Evolutionary conservation across 495 filamentous ascomycete genomes (phyloP).

Genomic region (Neurospora africana): DNA sequence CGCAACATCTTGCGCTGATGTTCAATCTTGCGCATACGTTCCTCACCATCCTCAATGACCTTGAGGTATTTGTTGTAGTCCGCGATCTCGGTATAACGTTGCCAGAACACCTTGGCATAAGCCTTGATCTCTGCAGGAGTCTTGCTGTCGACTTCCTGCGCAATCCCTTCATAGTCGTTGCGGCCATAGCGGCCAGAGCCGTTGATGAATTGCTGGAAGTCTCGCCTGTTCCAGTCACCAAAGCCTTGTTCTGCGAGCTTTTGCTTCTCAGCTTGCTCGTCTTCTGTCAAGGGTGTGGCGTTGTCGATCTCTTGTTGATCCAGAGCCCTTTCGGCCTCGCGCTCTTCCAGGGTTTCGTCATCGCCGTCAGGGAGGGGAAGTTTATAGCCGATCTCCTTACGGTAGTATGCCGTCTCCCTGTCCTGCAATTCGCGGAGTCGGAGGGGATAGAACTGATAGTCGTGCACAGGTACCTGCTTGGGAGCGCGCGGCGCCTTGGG

Average conservation of each 20-base stretch:
- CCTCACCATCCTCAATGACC: constrained; percentile 85
- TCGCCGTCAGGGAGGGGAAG: constrained; percentile 72
- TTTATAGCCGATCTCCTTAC: constrained; percentile 92
- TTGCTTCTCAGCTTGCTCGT: constrained; percentile 77
- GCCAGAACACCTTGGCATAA: constrained; percentile 93
- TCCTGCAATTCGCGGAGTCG: constrained; percentile 82
- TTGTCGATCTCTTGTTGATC: constrained; percentile 91
- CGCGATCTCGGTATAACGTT: constrained; percentile 73
- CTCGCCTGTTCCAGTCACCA: constrained; percentile 85
- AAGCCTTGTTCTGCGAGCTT: constrained; percentile 75
- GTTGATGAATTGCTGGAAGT: constrained; percentile 97
- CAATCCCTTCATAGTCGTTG: constrained; percentile 69
- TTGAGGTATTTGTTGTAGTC: constrained; percentile 80
- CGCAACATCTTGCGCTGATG: constrained; percentile 89
- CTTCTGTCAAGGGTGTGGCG: constrained; percentile 77
- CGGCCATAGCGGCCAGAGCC: constrained; percentile 88
- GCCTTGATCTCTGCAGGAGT: constrained; percentile 70
- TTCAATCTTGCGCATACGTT: constrained; percentile 73
- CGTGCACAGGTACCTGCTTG: constrained; percentile 83
- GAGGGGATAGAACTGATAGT: constrained; percentile 93
- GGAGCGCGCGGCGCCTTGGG: constrained; percentile 93
- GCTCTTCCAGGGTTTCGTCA: constrained; percentile 71
- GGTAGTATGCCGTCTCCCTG: constrained; percentile 88
- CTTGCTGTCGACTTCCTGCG: constrained; percentile 88
- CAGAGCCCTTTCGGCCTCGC: constrained; percentile 76